Base-by-base conservation (phyloP, 352 stramenopile species). In the Globisporangium paroecandrum region DNA sequence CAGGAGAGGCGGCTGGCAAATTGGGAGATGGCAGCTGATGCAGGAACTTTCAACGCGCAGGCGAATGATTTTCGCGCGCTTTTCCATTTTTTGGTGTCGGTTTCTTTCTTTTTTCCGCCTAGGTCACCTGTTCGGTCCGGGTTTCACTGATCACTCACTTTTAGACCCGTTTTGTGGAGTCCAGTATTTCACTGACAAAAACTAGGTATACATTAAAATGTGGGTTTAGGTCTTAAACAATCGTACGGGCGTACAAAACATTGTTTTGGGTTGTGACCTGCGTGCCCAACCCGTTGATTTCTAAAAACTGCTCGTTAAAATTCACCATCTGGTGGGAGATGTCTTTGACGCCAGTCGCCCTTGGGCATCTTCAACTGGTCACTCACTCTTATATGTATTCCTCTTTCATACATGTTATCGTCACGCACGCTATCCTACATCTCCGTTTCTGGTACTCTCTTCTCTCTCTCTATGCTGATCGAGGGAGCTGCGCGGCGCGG, bases 51-150 rank as follows among this genome's bases (percentile, higher is more conserved):
- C 61, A 13, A 18, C 7, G 56, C 56, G 22, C 32, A 32, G 41
- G 32, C 32, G n/a, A 49, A 49, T 62, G 29, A 32, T n/a, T 61
- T 68, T 68, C 53, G 24, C 63, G 63, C 53, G 63, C 51, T 43
- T 61, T 67, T 36, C 15, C 5, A 13, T 54, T 43, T 66, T 38
- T 53, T 53, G n/a, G 18, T 36, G 3, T 38, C 13, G 22, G 13
- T 22, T 58, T 57, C 53, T 43, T 47, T 61, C 56, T 27, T 47
- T 61, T 20, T 60, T 61, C 56, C 29, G 55, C 38, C 20, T 27
- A 60, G 55, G 3, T 24, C n/a, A 46, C 4, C 38, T 51, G 43
- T 24, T 51, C 43, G 43, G 18, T 8, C 18, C 43, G 6, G 43
- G 43, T 51, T 51, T 51, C 7, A 1, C 6, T 22, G 4, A 24